These are phyloP conservation scores for Dipodascus geniculatus DNA, from an alignment of 805 yeast genomes.

Conservation along the genomic window DNA sequence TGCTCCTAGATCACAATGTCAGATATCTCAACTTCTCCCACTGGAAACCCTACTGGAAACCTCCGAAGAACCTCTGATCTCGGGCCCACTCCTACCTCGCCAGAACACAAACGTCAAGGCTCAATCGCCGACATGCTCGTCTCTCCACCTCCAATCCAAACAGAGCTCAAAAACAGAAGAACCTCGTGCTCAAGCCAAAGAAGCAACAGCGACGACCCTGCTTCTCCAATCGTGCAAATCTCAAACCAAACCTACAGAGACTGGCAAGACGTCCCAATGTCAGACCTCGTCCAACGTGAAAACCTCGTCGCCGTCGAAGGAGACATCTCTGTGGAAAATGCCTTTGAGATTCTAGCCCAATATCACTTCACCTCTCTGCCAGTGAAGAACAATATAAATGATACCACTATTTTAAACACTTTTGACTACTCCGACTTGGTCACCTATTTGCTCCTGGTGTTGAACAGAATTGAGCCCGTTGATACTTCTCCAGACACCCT, in stretches of 20 bases:
- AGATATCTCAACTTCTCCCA: neutral
- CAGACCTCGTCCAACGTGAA: conserved; percentile 67
- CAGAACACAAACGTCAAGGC: conserved; percentile 8
- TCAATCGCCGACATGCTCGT: conserved; percentile 23
- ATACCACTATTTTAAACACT: conserved; percentile 61
- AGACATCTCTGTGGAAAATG: conserved; percentile 67
- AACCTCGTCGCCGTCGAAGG: conserved; percentile 62
- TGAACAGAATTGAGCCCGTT: conserved; percentile 47
- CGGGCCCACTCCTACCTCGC: conserved; percentile 2
- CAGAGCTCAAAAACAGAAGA: neutral
- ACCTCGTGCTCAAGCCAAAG: neutral
- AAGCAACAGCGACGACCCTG: neutral
- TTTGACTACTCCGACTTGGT: conserved; percentile 90
- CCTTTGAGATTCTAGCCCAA: conserved; percentile 64
- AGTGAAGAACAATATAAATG: conserved; percentile 33
- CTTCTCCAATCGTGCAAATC: neutral
- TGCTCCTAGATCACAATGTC: neutral
- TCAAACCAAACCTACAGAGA: conserved; percentile 24
- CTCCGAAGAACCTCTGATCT: conserved; percentile 4
- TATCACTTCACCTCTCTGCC: conserved; percentile 82
- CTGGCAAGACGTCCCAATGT: conserved; percentile 64
- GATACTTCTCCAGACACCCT: conserved; percentile 22
- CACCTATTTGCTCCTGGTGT: conserved; percentile 70
- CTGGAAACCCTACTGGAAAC: neutral
- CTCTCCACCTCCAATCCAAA: conserved; percentile 21